These are phyloP conservation scores for Rhizomucor pusillus DNA, from an alignment of 371 early-diverging fungal genomes.

Conservation along the genomic window DNA sequence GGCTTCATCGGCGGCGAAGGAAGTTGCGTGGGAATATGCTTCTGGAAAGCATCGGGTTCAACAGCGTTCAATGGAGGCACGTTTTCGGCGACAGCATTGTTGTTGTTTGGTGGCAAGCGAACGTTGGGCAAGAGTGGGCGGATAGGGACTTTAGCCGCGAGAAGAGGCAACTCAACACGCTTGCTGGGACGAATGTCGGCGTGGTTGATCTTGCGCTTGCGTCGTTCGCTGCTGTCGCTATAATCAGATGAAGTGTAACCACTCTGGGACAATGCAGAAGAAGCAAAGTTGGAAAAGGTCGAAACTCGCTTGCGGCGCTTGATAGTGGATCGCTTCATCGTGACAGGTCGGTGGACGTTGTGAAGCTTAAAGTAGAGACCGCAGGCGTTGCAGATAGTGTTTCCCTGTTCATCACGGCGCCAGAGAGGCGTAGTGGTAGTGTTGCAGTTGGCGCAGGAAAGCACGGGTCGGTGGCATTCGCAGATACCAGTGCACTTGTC, in stretches of 20 bases:
- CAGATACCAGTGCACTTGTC: conserved; percentile 2
- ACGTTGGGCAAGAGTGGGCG: conserved; percentile 26
- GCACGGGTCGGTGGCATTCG: conserved; percentile 6
- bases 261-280: conserved; percentile 10
- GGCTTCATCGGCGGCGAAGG: conserved; percentile 44
- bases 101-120: conserved; percentile 13
- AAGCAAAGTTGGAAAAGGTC: conserved; percentile 19
- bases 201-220: conserved; percentile 15
- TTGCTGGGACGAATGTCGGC: conserved; percentile 12
- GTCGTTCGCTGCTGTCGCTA: conserved; percentile 1
- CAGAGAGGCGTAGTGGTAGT: conserved; percentile 82
- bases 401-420: conserved; percentile 70
- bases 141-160: conserved; percentile 11
- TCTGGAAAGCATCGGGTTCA: conserved; percentile 37
- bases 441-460: conserved; percentile 70
- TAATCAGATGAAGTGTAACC: conserved; percentile 11
- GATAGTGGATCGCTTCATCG: conserved; percentile 55
- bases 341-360: conserved; percentile 54
- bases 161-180: conserved; percentile 17
- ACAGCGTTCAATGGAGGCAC: conserved; percentile 21
- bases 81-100: neutral
- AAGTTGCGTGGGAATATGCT: conserved; percentile 21
- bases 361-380: conserved; percentile 80
- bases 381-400: conserved; percentile 79
- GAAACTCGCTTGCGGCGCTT: conserved; percentile 50